Percentiles rank a stretch among this genome's conserved stretches.
Evolutionary conservation across 768 basidiomycete genomes (phyloP).

Genomic region (Kwoniella pini): DNA sequence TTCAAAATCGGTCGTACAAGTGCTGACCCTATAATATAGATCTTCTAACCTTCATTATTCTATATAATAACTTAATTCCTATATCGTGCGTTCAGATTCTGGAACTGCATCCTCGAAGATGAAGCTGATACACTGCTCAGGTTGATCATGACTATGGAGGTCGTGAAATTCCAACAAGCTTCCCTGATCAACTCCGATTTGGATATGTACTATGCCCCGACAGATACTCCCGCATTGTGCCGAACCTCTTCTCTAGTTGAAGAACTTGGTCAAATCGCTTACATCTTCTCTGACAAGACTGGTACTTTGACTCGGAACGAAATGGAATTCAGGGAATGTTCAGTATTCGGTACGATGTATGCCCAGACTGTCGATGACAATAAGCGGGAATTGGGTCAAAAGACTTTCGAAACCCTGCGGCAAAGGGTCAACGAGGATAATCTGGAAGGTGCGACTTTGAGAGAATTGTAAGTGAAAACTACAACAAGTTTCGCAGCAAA

Average conservation of each 20-base stretch:
- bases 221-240: constrained; percentile 95
- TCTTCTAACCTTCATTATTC: constrained; percentile 95
- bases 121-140: constrained; percentile 29
- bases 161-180: constrained; percentile 97
- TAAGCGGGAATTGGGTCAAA: constrained; percentile 75
- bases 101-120: background rate
- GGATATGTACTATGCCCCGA: constrained; percentile 95
- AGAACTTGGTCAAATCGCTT: constrained; percentile 87
- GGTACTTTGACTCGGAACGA: constrained; percentile 93
- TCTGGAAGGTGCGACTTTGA: constrained; percentile 55
- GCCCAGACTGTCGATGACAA: constrained; percentile 87
- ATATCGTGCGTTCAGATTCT: constrained; percentile 66
- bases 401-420: constrained; percentile 76
- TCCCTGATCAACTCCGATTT: constrained; percentile 95
- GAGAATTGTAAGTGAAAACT: constrained; percentile 40
- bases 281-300: constrained; percentile 56
- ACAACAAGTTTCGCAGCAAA: background rate
- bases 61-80: constrained; percentile 98
- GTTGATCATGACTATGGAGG: constrained; percentile 98
- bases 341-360: constrained; percentile 83
- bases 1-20: background rate
- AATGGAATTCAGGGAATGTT: constrained; percentile 94
- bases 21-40: constrained; percentile 59
- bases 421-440: constrained; percentile 39
- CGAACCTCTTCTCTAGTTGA: constrained; percentile 98